Evolutionary conservation across 805 yeast species (phyloP).

Genomic region (Sugiyamaella floridensis): DNA sequence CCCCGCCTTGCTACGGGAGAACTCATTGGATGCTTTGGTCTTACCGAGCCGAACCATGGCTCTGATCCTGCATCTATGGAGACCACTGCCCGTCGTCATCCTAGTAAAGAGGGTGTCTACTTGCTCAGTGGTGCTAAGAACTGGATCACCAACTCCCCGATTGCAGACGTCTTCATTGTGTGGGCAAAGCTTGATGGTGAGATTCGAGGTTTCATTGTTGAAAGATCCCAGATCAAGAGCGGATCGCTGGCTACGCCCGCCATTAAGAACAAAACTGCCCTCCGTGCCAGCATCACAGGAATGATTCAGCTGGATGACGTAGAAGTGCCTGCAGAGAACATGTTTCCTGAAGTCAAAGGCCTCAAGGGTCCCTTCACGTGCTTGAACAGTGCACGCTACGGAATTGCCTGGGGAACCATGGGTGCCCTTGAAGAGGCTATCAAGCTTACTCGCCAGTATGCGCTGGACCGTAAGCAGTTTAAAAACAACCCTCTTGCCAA

Average conservation of each 20-base stretch:
- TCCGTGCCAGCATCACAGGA: conserved; percentile 39
- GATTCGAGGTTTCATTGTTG: conserved; percentile 38
- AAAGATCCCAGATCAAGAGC: conserved; percentile 28
- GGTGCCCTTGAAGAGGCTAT: conserved; percentile 39
- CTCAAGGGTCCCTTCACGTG: conserved; percentile 42
- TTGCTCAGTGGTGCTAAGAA: conserved; percentile 36
- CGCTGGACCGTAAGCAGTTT: conserved; percentile 37
- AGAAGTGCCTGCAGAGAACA: conserved; percentile 38
- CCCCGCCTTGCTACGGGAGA: conserved; percentile 38
- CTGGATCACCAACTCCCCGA: conserved; percentile 43
- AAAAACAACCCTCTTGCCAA: conserved; percentile 34
- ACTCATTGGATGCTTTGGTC: conserved; percentile 53
- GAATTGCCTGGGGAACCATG: conserved; percentile 40
- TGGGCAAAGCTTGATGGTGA: conserved; percentile 41
- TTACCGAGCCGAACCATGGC: conserved; percentile 61
- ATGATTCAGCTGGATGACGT: conserved; percentile 39
- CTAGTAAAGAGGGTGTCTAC: conserved; percentile 37
- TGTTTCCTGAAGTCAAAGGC: conserved; percentile 34
- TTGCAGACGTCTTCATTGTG: conserved; percentile 37
- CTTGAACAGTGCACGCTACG: conserved; percentile 37
- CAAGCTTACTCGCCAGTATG: conserved; percentile 32
- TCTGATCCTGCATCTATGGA: conserved; percentile 55
- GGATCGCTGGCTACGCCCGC: conserved; percentile 34
- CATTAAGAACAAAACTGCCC: conserved; percentile 34
- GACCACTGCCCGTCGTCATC: conserved; percentile 42